Base-by-base conservation (phyloP, 2,329 filamentous ascomycete species). In the Sporothrix mexicana region DNA sequence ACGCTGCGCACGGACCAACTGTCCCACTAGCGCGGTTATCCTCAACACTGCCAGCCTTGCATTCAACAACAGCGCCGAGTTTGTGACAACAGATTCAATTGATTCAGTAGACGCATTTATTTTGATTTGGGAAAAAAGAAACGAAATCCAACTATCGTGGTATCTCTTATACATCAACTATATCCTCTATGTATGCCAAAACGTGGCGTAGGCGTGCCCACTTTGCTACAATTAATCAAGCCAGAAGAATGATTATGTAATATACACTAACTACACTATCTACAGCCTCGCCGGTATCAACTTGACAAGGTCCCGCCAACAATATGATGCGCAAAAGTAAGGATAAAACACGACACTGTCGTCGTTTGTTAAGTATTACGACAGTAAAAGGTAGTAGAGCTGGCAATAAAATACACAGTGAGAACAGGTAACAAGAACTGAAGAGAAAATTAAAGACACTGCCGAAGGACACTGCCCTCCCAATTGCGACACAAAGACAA, bases 1-100 rank as follows among this genome's bases (percentile, higher is more conserved):
- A 55, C 8, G 7, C 49, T 3, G 66, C 30, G 66, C 66, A 69
- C 66, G 66, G 66, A 15, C 66, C 66, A 69, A 17, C 47, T 13
- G 61, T 47, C 17, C 3, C 30, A 51, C 66, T 69, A 69, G 66
- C 49, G 47, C 66, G 5, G 20, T 6, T 66, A 41, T 1, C 61
- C 20, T 15, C 49, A 13, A 4, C 17, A 30, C 13, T n/a, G 8
- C n/a, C 45, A 67, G 64, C 64, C 64, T 67, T 20, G 64, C 36
- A 41, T 62, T 20, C n/a, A 47, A 20, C 17, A 12, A 13, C 30
- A 36, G 12, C 12, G 23, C 51, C 5, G 13, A 9, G 9, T 10
- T 55, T 7, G 17, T 8, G 7, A 36, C 25, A 25, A 59, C 55
- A 25, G 55, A 51, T 6, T 6, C 13, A 17, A 8, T n/a, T 36